A percentile compares a stretch with the other conserved stretches of the same genome.
phyloP scores from a whole-genome alignment of 1,284 basidiomycete species.

The Ceratobasidium papillatum region DNA sequence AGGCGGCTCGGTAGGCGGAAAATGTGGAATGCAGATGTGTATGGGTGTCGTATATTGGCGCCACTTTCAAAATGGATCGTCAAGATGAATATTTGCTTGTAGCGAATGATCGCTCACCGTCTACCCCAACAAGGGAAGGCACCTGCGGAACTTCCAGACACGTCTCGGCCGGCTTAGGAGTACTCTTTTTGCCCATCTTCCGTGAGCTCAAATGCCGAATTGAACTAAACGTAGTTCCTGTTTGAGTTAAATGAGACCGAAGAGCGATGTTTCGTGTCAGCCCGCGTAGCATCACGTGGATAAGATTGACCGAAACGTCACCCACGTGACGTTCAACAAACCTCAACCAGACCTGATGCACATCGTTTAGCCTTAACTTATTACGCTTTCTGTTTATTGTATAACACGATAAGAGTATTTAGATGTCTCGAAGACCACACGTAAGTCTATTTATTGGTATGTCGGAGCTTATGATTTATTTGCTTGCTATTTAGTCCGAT shows the following conservation, averaged over 20 bases:
- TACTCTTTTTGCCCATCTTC: constrained; percentile 45
- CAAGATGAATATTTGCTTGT: not conserved
- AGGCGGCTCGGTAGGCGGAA: constrained; percentile 65
- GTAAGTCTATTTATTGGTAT: not conserved
- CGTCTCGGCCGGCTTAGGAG: constrained; percentile 41
- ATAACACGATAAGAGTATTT: not conserved
- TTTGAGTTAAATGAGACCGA: not conserved
- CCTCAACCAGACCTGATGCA: constrained; percentile 14
- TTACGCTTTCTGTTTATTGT: constrained; percentile 29
- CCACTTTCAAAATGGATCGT: constrained; percentile 25
- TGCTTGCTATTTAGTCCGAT: not conserved
- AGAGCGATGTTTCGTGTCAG: not conserved
- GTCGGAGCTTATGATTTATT: not conserved
- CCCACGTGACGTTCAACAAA: constrained; percentile 35
- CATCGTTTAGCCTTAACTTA: constrained; percentile 21
- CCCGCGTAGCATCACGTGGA: constrained; percentile 24
- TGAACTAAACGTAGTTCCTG: not conserved
- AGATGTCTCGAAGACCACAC: constrained; percentile 24
- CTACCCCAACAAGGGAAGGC: constrained; percentile 32
- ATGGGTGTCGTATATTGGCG: constrained; percentile 78
- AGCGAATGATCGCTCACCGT: constrained; percentile 23
- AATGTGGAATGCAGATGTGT: constrained; percentile 79
- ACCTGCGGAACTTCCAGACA: constrained; percentile 44
- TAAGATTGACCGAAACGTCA: not conserved
- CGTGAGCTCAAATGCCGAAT: not conserved